Evolutionary conservation across 805 yeast species (phyloP).

Genomic region (Yarrowia sp.): DNA sequence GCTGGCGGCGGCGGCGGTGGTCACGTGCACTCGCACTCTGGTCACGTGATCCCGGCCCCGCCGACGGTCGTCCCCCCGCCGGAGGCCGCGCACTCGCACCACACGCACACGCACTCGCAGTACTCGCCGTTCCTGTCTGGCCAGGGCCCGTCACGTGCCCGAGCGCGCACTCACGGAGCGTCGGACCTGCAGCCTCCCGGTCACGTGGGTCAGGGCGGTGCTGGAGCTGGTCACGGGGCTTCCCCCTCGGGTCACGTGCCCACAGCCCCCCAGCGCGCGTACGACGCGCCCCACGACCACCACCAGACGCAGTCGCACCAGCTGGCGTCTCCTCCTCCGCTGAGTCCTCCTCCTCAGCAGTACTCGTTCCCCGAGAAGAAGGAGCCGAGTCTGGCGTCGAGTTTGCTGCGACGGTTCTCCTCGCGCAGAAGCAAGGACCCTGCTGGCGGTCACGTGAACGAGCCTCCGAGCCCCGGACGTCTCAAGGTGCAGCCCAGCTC

Average conservation of each 20-base stretch:
- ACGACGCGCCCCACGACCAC: constrained; percentile 27
- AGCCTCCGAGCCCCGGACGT: constrained; percentile 8
- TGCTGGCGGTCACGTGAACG: not conserved
- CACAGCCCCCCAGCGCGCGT: constrained; percentile 20
- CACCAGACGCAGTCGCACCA: not conserved
- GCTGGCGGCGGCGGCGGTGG: too few relatives aligned
- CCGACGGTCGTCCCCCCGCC: constrained; percentile 31
- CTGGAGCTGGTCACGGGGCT: too few relatives aligned
- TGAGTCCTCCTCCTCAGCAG: constrained; percentile 34
- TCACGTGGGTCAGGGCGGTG: too few relatives aligned
- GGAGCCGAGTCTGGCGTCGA: constrained; percentile 42
- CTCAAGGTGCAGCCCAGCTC: constrained; percentile 32
- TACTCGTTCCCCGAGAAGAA: constrained; percentile 31
- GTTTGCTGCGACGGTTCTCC: constrained; percentile 44
- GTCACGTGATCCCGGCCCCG: constrained; percentile 16
- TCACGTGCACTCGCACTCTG: too few relatives aligned
- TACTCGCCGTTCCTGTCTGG: constrained; percentile 31
- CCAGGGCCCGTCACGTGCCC: constrained; percentile 33
- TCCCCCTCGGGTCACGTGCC: too few relatives aligned
- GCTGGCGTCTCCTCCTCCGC: constrained; percentile 23
- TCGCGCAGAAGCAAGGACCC: constrained; percentile 39
- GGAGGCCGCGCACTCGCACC: constrained; percentile 32
- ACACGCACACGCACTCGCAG: constrained; percentile 20
- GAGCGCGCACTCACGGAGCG: constrained; percentile 19
- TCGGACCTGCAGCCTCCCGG: constrained; percentile 1